phyloP scores from a whole-genome alignment of 441 rosid genomes.

The Pelargonium fulgidum region DNA sequence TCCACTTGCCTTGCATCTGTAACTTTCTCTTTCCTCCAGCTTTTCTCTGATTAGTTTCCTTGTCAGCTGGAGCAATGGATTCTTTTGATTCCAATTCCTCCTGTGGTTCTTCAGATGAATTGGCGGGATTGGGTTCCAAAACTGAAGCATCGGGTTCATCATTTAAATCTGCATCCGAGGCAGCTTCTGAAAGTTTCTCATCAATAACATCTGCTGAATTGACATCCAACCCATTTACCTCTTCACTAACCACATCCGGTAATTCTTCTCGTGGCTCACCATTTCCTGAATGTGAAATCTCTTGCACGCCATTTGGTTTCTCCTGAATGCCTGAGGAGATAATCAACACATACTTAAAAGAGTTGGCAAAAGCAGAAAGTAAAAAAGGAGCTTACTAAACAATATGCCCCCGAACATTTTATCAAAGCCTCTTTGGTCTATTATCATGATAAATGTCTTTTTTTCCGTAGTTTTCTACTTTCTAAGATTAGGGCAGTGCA shows the following conservation, averaged over 20 bases:
- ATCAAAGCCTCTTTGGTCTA: neutral
- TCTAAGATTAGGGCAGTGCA: too few species aligned
- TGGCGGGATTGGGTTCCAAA: constrained; percentile 28
- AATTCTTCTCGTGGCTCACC: constrained; percentile 27
- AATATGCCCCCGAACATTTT: neutral
- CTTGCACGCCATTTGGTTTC: constrained; percentile 29
- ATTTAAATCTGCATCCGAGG: constrained; percentile 34
- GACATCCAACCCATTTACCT: constrained; percentile 25
- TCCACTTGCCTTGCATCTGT: constrained; percentile 85
- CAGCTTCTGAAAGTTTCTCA: constrained; percentile 36
- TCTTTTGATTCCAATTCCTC: constrained; percentile 22
- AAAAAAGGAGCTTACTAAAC: neutral
- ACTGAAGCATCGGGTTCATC: constrained; percentile 31
- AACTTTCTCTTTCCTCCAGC: constrained; percentile 53
- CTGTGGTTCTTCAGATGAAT: constrained; percentile 18
- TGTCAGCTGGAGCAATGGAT: constrained; percentile 26
- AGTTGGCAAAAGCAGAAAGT: constrained; percentile 2
- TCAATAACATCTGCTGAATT: constrained; percentile 30
- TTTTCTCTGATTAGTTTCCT: constrained; percentile 35
- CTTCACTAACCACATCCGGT: constrained; percentile 27
- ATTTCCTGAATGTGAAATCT: constrained; percentile 24
- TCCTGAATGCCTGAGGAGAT: constrained; percentile 40
- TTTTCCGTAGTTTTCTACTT: neutral
- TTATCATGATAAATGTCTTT: neutral
- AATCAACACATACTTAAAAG: neutral